phyloP scores from a whole-genome alignment of 352 stramenopile genomes.

The Achlya hypogyna region DNA sequence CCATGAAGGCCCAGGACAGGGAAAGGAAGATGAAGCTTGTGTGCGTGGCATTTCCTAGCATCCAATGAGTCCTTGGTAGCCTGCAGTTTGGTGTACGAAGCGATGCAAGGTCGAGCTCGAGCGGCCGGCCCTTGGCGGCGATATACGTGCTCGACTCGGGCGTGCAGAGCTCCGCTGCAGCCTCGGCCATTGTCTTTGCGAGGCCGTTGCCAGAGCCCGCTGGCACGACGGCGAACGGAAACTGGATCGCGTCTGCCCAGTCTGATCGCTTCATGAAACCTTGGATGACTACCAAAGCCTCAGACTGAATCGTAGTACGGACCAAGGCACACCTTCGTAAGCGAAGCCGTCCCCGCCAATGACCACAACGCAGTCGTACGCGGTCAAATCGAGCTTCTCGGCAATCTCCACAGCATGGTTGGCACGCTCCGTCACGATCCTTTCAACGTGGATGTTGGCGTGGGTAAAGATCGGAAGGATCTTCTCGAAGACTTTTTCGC shows the following conservation, averaged over 20 bases:
- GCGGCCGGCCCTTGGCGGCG: not conserved
- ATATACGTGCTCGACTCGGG: conserved; percentile 13
- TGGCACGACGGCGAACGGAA: conserved; percentile 1
- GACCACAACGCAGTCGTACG: conserved; percentile 9
- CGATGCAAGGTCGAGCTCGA: conserved; percentile 5
- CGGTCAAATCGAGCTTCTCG: not conserved
- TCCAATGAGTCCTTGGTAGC: not conserved
- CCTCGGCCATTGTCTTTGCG: not conserved
- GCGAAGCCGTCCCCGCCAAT: conserved; percentile 10
- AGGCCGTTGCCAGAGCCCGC: conserved; percentile 11
- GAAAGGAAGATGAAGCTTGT: conserved; percentile 53
- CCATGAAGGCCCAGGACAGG: conserved; percentile 74
- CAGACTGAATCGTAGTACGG: not conserved
- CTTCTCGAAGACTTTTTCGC: conserved; percentile 14
- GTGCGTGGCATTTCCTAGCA: not conserved
- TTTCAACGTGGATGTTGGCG: conserved; percentile 16
- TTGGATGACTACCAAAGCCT: conserved; percentile 7
- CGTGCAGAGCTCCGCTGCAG: not conserved
- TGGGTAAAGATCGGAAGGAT: conserved; percentile 2
- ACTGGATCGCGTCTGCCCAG: conserved; percentile 9
- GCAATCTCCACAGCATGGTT: conserved; percentile 8
- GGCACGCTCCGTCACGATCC: conserved; percentile 3
- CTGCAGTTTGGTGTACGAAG: not conserved
- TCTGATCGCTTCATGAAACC: conserved; percentile 7
- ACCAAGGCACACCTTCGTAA: conserved; percentile 5